Conservation (phyloP, 164 flowering plant species). For the Chimonanthus praecox region DNA sequence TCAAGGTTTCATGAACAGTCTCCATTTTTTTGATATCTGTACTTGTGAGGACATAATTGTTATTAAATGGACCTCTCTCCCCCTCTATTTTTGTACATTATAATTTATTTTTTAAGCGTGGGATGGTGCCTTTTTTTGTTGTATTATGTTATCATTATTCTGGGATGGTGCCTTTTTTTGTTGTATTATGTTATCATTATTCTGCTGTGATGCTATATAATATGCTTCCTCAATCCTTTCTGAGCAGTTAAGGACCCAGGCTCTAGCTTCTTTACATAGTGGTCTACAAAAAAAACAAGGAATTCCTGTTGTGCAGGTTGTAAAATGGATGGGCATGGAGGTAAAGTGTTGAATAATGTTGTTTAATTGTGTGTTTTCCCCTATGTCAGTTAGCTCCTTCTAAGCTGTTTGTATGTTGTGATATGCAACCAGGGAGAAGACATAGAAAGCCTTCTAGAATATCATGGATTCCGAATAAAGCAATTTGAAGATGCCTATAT, state of each 20-base stretch:
- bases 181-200: too few relatives aligned
- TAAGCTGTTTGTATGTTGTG: slow-evolving; percentile 1
- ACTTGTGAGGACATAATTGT: too few relatives aligned
- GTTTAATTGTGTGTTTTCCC: slow-evolving; percentile 6
- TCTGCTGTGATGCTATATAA: background rate
- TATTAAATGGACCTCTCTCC: too few relatives aligned
- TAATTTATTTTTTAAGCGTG: too few relatives aligned
- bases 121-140: too few relatives aligned
- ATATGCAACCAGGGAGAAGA: slow-evolving; percentile 61
- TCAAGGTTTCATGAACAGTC: too few relatives aligned
- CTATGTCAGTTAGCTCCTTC: background rate
- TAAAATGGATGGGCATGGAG: slow-evolving; percentile 92
- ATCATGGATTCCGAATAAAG: slow-evolving; percentile 77
- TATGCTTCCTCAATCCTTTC: slow-evolving; percentile 14
- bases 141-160: too few relatives aligned
- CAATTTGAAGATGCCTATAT: slow-evolving; percentile 81
- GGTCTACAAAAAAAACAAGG: slow-evolving; percentile 89
- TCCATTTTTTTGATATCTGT: too few relatives aligned
- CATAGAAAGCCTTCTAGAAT: slow-evolving; percentile 59
- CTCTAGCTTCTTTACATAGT: slow-evolving; percentile 87
- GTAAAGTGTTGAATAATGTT: slow-evolving; percentile 28
- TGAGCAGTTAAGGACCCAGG: slow-evolving; percentile 88
- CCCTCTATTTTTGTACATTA: too few relatives aligned
- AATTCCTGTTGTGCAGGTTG: slow-evolving; percentile 63
- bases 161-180: too few relatives aligned